A percentile compares a stretch with the other conserved stretches of the same genome.
Evolutionary conservation across 1,284 basidiomycete species (phyloP).

Genomic region (Melampsora occidentalis): DNA sequence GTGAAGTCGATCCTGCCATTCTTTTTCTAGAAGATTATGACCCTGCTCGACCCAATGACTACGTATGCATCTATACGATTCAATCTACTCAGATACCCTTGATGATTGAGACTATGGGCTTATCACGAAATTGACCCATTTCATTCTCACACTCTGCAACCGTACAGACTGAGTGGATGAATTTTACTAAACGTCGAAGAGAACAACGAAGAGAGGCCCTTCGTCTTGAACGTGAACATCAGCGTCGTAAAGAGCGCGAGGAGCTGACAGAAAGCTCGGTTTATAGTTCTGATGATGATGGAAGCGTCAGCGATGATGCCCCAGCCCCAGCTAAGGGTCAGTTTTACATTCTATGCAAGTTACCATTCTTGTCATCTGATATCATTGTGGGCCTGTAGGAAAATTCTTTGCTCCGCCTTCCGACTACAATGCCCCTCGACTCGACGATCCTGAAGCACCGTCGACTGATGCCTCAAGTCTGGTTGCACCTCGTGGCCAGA

Average conservation of each 20-base stretch:
- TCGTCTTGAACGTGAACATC: slow-evolving; percentile 41
- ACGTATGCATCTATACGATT: slow-evolving; percentile 27
- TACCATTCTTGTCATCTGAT: background rate
- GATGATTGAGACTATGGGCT: background rate
- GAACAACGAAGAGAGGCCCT: slow-evolving; percentile 40
- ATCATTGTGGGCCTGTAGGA: slow-evolving; percentile 4
- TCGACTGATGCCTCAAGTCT: background rate
- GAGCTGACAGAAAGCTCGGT: slow-evolving; percentile 38
- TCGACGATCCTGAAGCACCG: slow-evolving; percentile 7
- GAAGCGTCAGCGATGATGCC: slow-evolving; percentile 33
- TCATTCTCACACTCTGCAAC: background rate
- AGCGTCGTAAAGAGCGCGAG: slow-evolving; percentile 35
- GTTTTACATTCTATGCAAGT: background rate
- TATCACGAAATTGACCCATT: background rate
- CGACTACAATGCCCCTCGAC: slow-evolving; percentile 25
- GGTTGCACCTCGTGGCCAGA: slow-evolving; percentile 44
- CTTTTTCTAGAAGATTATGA: slow-evolving; percentile 44
- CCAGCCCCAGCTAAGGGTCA: slow-evolving; percentile 30
- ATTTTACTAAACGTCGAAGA: slow-evolving; percentile 37
- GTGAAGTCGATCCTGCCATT: slow-evolving; percentile 44
- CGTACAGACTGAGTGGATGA: slow-evolving; percentile 42
- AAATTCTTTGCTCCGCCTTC: slow-evolving; percentile 43
- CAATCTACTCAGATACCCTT: background rate
- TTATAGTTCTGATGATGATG: slow-evolving; percentile 40
- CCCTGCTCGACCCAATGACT: slow-evolving; percentile 44